A percentile compares a stretch with the other conserved stretches of the same genome.
Evolutionary conservation across 1,139 yeast genomes (phyloP).

Genomic region (Geotrichum phurueaensis): DNA sequence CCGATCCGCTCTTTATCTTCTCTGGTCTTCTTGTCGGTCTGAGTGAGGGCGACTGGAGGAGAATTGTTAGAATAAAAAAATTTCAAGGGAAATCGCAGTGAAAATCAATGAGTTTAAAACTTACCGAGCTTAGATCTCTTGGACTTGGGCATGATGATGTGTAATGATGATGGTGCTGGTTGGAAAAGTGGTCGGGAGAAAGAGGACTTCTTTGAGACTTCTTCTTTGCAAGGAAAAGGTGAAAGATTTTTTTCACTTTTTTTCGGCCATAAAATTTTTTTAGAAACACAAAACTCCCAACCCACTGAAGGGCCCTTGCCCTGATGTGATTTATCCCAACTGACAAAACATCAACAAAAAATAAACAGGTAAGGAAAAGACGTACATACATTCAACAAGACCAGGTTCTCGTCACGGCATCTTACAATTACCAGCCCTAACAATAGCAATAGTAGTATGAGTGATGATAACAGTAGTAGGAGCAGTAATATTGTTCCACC

Average conservation of each 20-base stretch:
- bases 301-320: neutral
- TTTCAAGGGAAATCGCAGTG: neutral
- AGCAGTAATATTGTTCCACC: conserved; percentile 1
- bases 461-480: neutral
- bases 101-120: conserved; percentile 11
- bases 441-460: too few species aligned
- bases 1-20: conserved; percentile 88
- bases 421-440: too few species aligned
- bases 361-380: too few species aligned
- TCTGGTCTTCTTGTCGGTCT: conserved; percentile 91
- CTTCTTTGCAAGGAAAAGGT: neutral
- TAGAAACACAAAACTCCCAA: conserved; percentile 12
- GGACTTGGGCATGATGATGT: conserved; percentile 74
- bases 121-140: conserved; percentile 56
- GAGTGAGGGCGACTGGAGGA: conserved; percentile 77
- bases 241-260: neutral
- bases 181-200: neutral
- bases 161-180: conserved; percentile 18
- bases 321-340: conserved; percentile 4
- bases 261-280: conserved; percentile 1
- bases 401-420: neutral
- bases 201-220: conserved; percentile 1
- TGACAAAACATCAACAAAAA: neutral
- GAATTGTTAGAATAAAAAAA: conserved; percentile 1
- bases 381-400: too few species aligned